A percentile compares a stretch with the other conserved stretches of the same genome.
phyloP scores from a whole-genome alignment of 768 basidiomycete genomes.

The Calocera cornea region DNA sequence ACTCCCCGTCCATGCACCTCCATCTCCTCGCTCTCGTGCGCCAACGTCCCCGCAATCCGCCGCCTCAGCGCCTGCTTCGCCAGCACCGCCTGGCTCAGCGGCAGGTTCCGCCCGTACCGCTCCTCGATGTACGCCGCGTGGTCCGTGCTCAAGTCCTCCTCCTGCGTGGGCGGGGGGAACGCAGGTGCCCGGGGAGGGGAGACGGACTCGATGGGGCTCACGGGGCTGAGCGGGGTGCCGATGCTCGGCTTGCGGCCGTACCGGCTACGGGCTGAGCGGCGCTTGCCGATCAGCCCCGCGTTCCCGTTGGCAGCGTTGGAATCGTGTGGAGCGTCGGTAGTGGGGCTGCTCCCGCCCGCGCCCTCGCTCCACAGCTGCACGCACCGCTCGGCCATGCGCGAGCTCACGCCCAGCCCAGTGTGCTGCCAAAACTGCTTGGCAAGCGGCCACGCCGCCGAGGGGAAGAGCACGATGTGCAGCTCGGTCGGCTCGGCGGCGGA shows the following conservation, averaged over 20 bases:
- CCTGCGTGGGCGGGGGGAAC: neutral
- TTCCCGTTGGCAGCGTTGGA: neutral
- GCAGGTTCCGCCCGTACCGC: constrained; percentile 84
- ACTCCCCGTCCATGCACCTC: constrained; percentile 60
- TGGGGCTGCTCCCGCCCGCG: neutral
- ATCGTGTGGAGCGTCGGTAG: neutral
- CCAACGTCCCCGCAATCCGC: constrained; percentile 73
- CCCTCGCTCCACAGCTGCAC: constrained; percentile 52
- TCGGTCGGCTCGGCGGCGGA: constrained; percentile 34
- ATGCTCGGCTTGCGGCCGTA: neutral
- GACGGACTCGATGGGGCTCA: neutral
- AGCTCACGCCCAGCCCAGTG: constrained; percentile 78
- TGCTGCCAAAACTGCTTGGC: constrained; percentile 97
- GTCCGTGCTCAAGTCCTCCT: constrained; percentile 46
- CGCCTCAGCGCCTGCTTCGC: constrained; percentile 82
- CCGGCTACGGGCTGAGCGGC: neutral
- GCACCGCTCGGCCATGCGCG: constrained; percentile 72
- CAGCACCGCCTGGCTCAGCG: constrained; percentile 50
- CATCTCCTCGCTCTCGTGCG: constrained; percentile 33
- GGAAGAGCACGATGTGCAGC: constrained; percentile 74
- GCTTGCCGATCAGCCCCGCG: neutral
- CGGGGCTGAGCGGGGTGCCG: neutral
- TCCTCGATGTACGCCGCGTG: constrained; percentile 76
- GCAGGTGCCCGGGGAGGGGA: neutral
- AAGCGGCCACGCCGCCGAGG: constrained; percentile 39